Base-by-base conservation (phyloP, 306 rosid species). In the Parietaria judaica region DNA sequence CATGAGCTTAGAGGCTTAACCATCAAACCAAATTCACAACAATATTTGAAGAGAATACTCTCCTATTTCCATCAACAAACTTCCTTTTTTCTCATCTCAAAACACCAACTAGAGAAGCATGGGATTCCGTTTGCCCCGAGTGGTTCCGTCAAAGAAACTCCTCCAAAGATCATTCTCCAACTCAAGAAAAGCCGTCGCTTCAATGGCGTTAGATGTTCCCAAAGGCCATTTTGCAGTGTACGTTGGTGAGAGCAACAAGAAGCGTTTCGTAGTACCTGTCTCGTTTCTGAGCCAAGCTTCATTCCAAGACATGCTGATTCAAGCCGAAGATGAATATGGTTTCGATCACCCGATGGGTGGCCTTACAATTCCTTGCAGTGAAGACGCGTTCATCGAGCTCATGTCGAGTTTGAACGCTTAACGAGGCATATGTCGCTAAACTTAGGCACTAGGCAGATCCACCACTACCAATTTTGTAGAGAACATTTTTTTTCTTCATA, bases 341-440 rank as follows among this genome's bases (percentile, higher is more conserved):
- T 49, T 49, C 56, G 41, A 55, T 44, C 91, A 78, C 53, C 83
- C 84, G 6, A 78, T 71, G 78, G 78, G 78, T 3, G 86, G 82
- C 13, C 53, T 49, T n/a, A 49, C 53, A n/a, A 49, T 49, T 49
- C 53, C 53, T 5, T 49, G 53, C 53, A 49, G 8, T 9, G 14
- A 49, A 49, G 53, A 49, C 53, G 53, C 53, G 10, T 49, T 49
- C 10, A 49, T 49, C 53, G 53, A 49, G 9, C 8, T 49, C 53
- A 49, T 49, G 6, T 49, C 53, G 5, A 49, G 6, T n/a, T 49
- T 49, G 53, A 55, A 34, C 3, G 1, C 45, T 41, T 41, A 5
- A 41, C 3, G 45, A 41, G 45, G 9, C 45, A 23, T 23, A 23
- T 23, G 31, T 41, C 1, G 45, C 9, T 41, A 14, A 0, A 8